phyloP scores from a whole-genome alignment of 371 early-diverging fungal genomes.

The Mucor racemosus region DNA sequence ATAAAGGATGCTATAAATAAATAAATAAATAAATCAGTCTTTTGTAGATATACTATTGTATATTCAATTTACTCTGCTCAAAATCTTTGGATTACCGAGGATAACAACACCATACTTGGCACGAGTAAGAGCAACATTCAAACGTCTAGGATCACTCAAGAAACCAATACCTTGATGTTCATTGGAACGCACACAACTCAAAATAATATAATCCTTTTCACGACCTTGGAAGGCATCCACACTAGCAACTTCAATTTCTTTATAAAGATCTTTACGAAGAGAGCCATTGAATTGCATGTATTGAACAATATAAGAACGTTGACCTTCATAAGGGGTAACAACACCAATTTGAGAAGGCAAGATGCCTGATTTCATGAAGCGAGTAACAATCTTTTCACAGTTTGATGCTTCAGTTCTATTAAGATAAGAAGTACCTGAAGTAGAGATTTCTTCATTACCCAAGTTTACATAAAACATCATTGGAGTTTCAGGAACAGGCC shows the following conservation, averaged over 20 bases:
- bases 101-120: constrained; percentile 96
- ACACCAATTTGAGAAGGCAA: constrained; percentile 95
- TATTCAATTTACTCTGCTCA: constrained; percentile 60
- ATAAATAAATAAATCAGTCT: too few relatives aligned
- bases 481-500: constrained; percentile 92
- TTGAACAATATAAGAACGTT: constrained; percentile 91
- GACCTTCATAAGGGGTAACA: constrained; percentile 99
- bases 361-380: constrained; percentile 89
- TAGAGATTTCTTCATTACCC: constrained; percentile 96
- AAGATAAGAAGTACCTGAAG: constrained; percentile 95
- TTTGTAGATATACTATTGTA: too few relatives aligned
- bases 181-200: constrained; percentile 97
- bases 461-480: constrained; percentile 96
- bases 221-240: constrained; percentile 99
- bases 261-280: constrained; percentile 89
- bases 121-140: constrained; percentile 98
- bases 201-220: constrained; percentile 99
- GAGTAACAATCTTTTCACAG: constrained; percentile 94
- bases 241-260: constrained; percentile 96
- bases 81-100: constrained; percentile 96
- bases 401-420: constrained; percentile 92
- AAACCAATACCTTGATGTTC: constrained; percentile 99
- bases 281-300: constrained; percentile 95
- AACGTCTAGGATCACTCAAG: constrained; percentile 94
- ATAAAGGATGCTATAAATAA: constrained; percentile 72